Evolutionary conservation across 1,284 basidiomycete genomes (phyloP).

Genomic region (Cryptococcus depauperatus): DNA sequence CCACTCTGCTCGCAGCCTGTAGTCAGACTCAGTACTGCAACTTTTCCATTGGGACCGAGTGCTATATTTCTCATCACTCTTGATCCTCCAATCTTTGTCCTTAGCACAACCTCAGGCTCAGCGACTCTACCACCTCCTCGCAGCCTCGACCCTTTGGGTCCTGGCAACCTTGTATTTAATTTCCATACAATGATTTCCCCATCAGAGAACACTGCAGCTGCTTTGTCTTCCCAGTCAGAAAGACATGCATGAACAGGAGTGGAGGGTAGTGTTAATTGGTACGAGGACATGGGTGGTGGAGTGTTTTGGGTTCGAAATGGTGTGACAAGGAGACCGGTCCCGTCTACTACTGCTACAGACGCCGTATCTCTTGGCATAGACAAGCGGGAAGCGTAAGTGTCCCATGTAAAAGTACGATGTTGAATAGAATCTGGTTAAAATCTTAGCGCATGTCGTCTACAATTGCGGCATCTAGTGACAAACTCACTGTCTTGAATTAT

Average conservation of each 20-base stretch:
- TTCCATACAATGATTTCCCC: conserved; percentile 58
- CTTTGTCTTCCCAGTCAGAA: conserved; percentile 52
- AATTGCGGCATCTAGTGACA: background rate
- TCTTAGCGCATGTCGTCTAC: background rate
- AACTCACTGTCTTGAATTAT: conserved; percentile 59
- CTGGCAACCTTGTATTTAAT: conserved; percentile 53
- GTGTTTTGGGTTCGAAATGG: conserved; percentile 85
- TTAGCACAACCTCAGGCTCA: conserved; percentile 53
- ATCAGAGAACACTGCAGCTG: conserved; percentile 57
- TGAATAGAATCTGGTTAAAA: conserved; percentile 53
- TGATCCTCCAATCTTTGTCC: conserved; percentile 26
- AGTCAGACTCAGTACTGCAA: conserved; percentile 24
- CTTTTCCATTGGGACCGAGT: conserved; percentile 21
- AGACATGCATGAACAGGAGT: conserved; percentile 63
- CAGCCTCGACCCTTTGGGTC: conserved; percentile 37
- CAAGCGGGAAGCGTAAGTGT: conserved; percentile 59
- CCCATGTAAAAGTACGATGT: conserved; percentile 61
- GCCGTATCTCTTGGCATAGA: conserved; percentile 70
- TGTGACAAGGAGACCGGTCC: conserved; percentile 75
- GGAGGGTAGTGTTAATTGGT: conserved; percentile 52
- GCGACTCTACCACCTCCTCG: conserved; percentile 55
- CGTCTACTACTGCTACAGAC: conserved; percentile 84
- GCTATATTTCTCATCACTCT: conserved; percentile 31
- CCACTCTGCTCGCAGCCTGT: background rate
- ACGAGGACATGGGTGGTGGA: conserved; percentile 89